A percentile compares a stretch with the other conserved stretches of the same genome.
Conservation (phyloP, 768 basidiomycete species). For the Lactarius tabidus region DNA sequence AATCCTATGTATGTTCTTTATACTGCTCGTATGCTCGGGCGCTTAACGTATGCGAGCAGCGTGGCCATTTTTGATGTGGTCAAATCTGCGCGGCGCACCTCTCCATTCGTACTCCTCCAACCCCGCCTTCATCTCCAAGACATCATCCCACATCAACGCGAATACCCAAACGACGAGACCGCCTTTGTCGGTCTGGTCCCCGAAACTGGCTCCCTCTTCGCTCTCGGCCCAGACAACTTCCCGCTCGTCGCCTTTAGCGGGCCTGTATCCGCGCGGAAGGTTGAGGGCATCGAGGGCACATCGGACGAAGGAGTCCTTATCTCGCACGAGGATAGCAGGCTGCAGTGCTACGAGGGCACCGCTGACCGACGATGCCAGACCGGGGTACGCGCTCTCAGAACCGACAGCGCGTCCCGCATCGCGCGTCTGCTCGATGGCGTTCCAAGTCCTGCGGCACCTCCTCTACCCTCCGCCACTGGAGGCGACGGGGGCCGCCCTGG, state of each 20-base stretch:
- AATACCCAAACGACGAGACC: slow-evolving; percentile 50
- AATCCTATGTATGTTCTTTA: slow-evolving; percentile 58
- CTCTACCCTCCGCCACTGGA: slow-evolving; percentile 25
- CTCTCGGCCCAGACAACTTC: slow-evolving; percentile 76
- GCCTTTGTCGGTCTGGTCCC: slow-evolving; percentile 82
- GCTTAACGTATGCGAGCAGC: slow-evolving; percentile 36
- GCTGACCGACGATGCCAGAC: slow-evolving; percentile 56
- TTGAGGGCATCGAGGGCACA: slow-evolving; percentile 35
- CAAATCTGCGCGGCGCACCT: slow-evolving; percentile 39
- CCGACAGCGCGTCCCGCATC: slow-evolving; percentile 37
- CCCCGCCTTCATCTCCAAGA: slow-evolving; percentile 75
- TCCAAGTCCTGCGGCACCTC: slow-evolving; percentile 28
- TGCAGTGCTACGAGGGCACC: slow-evolving; percentile 34
- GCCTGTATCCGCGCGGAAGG: slow-evolving; percentile 30
- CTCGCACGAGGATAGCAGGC: neutral
- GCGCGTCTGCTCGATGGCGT: slow-evolving; percentile 61
- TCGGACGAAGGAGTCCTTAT: slow-evolving; percentile 1
- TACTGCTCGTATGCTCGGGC: neutral
- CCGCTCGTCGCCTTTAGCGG: slow-evolving; percentile 77
- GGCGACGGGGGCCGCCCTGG: slow-evolving; percentile 31
- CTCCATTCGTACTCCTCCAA: slow-evolving; percentile 83
- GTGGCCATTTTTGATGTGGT: slow-evolving; percentile 84
- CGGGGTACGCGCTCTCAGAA: slow-evolving; percentile 55
- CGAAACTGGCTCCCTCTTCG: slow-evolving; percentile 71
- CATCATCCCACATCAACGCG: slow-evolving; percentile 52